These are phyloP conservation scores for Pseudomicrostroma phylloplanum DNA, from an alignment of 1,284 basidiomycete species.

Conservation along the genomic window DNA sequence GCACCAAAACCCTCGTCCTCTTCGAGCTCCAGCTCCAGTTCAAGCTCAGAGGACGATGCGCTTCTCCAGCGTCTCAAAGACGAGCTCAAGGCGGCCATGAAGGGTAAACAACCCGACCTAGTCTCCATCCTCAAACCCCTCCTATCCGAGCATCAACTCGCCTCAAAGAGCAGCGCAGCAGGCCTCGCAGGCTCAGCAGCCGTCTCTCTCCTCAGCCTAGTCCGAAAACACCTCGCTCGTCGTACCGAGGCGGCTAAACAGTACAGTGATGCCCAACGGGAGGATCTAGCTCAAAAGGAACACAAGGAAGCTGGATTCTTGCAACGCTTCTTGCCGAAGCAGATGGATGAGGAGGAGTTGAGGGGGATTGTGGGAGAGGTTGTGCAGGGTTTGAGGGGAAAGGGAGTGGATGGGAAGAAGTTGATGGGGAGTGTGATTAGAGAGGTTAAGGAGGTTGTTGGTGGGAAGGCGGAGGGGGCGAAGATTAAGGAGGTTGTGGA, in stretches of 20 bases:
- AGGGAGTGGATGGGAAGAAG: background rate
- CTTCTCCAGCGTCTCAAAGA: slow-evolving; percentile 2
- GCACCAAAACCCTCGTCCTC: background rate
- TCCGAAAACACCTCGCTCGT: background rate
- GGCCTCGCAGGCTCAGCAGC: background rate
- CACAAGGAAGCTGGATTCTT: slow-evolving; percentile 6
- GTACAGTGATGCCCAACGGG: background rate
- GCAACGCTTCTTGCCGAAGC: slow-evolving; percentile 33
- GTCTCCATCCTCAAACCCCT: background rate
- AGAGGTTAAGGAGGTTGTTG: background rate
- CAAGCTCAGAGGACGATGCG: no score
- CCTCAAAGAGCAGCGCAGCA: background rate
- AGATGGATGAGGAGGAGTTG: slow-evolving; percentile 30
- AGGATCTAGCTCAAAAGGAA: background rate
- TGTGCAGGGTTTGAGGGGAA: background rate
- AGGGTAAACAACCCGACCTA: background rate
- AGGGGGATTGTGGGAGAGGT: background rate
- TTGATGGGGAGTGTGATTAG: slow-evolving; percentile 4
- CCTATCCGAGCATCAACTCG: background rate
- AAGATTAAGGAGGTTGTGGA: slow-evolving; percentile 1
- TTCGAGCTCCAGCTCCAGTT: no score
- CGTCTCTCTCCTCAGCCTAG: background rate
- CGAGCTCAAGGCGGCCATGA: slow-evolving; percentile 3
- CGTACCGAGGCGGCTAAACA: background rate
- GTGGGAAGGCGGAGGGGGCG: background rate